Evolutionary conservation across 169 alveolate genomes (phyloP).

Genomic region (Plasmodium blacklocki): DNA sequence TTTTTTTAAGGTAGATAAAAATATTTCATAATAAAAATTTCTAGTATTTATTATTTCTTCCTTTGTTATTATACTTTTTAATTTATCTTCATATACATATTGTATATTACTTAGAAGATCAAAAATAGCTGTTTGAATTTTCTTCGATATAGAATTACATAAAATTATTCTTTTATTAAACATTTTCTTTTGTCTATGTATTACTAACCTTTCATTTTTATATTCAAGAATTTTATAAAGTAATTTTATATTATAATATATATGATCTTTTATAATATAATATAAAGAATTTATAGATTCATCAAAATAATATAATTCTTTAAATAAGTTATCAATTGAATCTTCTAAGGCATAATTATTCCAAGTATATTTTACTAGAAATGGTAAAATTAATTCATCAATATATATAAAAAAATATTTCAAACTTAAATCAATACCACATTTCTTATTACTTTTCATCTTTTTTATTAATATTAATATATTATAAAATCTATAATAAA

Average conservation of each 20-base stretch:
- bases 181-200: slow-evolving; percentile 48
- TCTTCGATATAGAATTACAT: slow-evolving; percentile 65
- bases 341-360: slow-evolving; percentile 74
- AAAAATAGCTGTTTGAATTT: slow-evolving; percentile 69
- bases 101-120: slow-evolving; percentile 72
- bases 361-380: slow-evolving; percentile 72
- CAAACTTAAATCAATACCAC: slow-evolving; percentile 41
- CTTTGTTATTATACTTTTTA: slow-evolving; percentile 47
- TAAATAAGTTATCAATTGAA: slow-evolving; percentile 26
- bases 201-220: slow-evolving; percentile 49
- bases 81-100: slow-evolving; percentile 67
- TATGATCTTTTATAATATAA: slow-evolving; percentile 67
- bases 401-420: slow-evolving; percentile 46
- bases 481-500: slow-evolving; percentile 61
- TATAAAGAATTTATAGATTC: slow-evolving; percentile 60
- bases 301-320: slow-evolving; percentile 61
- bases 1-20: slow-evolving; percentile 30
- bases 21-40: slow-evolving; percentile 64
- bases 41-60: slow-evolving; percentile 51
- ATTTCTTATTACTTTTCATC: slow-evolving; percentile 60
- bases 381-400: slow-evolving; percentile 54
- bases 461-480: slow-evolving; percentile 64
- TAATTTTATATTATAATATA: slow-evolving; percentile 47
- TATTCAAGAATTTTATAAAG: slow-evolving; percentile 25
- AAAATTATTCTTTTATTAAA: slow-evolving; percentile 36